These are phyloP conservation scores for Xylaria castorea DNA, from an alignment of 495 filamentous ascomycete genomes.

Conservation along the genomic window DNA sequence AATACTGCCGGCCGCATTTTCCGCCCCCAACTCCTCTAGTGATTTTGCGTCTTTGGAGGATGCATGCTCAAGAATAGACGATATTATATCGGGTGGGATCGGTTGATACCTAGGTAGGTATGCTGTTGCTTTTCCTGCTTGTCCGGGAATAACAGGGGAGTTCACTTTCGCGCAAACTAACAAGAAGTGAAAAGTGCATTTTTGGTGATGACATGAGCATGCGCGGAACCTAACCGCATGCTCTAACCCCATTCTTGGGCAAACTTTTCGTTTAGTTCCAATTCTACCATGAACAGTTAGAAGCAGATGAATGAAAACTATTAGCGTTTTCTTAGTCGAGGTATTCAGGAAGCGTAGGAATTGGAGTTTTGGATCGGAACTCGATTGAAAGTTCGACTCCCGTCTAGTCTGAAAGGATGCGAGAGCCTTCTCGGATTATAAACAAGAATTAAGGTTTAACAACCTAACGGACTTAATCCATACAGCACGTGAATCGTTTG, in stretches of 20 bases:
- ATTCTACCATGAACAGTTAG: not conserved
- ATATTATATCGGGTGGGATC: not conserved
- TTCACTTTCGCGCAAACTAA: not conserved
- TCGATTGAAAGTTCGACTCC: not conserved
- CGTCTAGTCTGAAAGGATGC: not conserved
- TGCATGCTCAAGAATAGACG: not conserved
- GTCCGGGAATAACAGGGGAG: slow-evolving; percentile 4
- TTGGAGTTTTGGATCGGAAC: not conserved
- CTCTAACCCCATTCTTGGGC: not conserved
- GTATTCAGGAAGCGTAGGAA: not conserved
- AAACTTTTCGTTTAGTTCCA: not conserved
- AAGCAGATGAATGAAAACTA: not conserved
- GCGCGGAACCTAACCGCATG: not conserved
- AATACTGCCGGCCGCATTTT: not conserved
- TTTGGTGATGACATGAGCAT: not conserved
- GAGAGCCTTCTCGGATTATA: not conserved
- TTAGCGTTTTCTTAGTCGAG: not conserved
- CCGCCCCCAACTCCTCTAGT: slow-evolving; percentile 2
- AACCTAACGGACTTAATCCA: not conserved
- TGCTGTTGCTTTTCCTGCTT: not conserved
- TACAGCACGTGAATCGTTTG: not conserved
- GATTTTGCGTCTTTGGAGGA: not conserved
- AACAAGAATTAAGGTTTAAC: not conserved
- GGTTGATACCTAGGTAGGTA: not conserved
- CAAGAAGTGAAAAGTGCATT: not conserved